phyloP scores from a whole-genome alignment of 2,329 filamentous ascomycete genomes.

The Stachybotrys echinatus region DNA sequence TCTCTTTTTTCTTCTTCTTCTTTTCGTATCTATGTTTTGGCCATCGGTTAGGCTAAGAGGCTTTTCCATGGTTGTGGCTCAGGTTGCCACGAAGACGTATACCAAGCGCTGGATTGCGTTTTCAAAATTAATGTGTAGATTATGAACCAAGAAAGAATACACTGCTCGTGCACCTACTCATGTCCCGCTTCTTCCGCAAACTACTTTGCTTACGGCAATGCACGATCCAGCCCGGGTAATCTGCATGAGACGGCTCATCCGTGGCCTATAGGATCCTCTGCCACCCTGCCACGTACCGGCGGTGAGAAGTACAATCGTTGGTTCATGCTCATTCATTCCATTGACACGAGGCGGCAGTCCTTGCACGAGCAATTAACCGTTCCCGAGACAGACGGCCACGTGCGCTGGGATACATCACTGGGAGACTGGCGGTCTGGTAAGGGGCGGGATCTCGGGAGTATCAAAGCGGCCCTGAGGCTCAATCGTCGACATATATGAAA shows the following conservation, averaged over 20 bases:
- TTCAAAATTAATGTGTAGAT: slow-evolving; percentile 17
- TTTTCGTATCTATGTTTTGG: too few species aligned
- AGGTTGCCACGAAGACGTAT: slow-evolving; percentile 13
- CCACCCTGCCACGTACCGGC: too few species aligned
- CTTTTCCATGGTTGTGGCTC: slow-evolving; percentile 11
- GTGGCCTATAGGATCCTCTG: too few species aligned
- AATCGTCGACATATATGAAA: too few species aligned
- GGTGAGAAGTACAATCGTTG: background rate
- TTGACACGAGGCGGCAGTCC: background rate
- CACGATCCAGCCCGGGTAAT: too few species aligned
- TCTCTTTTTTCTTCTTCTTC: slow-evolving; percentile 9
- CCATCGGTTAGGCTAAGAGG: slow-evolving; percentile 1
- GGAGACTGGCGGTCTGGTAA: background rate
- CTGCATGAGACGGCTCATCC: too few species aligned
- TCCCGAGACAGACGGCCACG: background rate
- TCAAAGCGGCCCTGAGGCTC: too few species aligned
- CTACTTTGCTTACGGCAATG: too few species aligned
- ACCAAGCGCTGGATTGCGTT: slow-evolving; percentile 37
- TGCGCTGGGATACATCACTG: background rate
- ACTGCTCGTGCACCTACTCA: too few species aligned
- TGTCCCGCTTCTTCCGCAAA: too few species aligned
- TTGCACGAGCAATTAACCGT: background rate
- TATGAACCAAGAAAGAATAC: background rate
- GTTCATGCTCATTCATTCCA: background rate
- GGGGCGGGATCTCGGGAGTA: too few species aligned